These are phyloP conservation scores for Cordyceps cateniannulata DNA, from an alignment of 2,329 filamentous ascomycete genomes.

Conservation along the genomic window DNA sequence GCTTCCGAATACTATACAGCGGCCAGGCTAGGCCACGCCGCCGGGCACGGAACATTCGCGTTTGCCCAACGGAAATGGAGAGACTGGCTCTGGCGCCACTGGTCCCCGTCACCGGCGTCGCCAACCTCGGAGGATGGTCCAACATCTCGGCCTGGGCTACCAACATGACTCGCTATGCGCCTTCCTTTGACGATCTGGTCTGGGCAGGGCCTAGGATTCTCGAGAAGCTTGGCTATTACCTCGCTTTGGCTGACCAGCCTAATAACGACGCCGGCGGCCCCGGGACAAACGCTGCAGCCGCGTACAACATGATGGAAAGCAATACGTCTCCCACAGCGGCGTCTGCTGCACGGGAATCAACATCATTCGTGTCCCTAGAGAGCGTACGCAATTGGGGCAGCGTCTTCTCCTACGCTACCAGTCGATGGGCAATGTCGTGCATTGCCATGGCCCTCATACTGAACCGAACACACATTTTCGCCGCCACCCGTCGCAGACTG, in stretches of 20 bases:
- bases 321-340: not conserved
- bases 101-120: not conserved
- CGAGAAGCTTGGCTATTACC: slow-evolving; percentile 59
- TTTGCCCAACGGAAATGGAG: slow-evolving; percentile 4
- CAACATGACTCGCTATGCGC: slow-evolving; percentile 53
- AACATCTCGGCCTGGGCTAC: slow-evolving; percentile 52
- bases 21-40: slow-evolving; percentile 3
- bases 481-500: slow-evolving; percentile 77
- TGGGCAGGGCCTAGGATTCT: slow-evolving; percentile 65
- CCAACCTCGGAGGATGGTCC: slow-evolving; percentile 35
- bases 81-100: not conserved
- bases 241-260: slow-evolving; percentile 51
- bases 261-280: slow-evolving; percentile 16
- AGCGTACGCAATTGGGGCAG: slow-evolving; percentile 67
- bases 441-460: slow-evolving; percentile 80
- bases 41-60: not conserved
- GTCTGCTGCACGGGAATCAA: slow-evolving; percentile 24
- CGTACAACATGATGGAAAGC: slow-evolving; percentile 25
- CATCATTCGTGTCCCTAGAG: slow-evolving; percentile 44
- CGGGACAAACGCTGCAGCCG: slow-evolving; percentile 19
- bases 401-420: slow-evolving; percentile 84
- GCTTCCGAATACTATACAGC: not conserved
- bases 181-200: slow-evolving; percentile 62
- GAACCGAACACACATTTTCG: slow-evolving; percentile 90
- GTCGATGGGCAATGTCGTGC: slow-evolving; percentile 85